Evolutionary conservation across 495 filamentous ascomycete genomes (phyloP), one percentile per base, ranked within the genome.

Genomic region (Xylaria cubensis): DNA sequence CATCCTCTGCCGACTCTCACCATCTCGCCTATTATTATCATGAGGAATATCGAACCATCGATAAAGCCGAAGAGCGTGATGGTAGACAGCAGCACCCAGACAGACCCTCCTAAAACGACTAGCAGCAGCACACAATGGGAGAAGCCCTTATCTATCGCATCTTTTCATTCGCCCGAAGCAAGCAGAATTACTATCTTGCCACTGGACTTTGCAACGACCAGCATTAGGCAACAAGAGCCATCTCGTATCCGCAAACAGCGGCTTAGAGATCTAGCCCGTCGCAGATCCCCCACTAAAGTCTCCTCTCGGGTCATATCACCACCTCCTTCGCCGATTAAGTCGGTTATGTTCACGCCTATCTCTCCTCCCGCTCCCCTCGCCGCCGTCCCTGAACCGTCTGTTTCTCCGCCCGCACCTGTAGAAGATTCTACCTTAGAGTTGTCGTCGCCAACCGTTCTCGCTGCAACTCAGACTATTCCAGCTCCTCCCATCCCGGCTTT

Each of bases 51-150:
- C 39, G 36, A 19, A 7, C 55, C 67, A 13, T 21, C 48, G 7
- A 13, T 41, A 13, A 8, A 19, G 1, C 51, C n/a, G 13, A 46
- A 59, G 41, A 56, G 53, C 26, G 24, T 17, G 58, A 67, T 58
- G 32, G 50, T 67, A 4, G 65, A 67, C 26, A 26, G 34, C 34
- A 32, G 50, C 21, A 42, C 36, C 17, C 50, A 58, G 29, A 67
- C 65, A 24, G 46, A 50, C 3, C 19, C 64, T 7, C 46, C 46
- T 0, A n/a, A 1, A 1, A 48, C 19, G 26, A 34, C 44, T 1
- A 21, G 29, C 36, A 17, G 44, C 50, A 29, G 64, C 15, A 67
- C 64, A 41, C 32, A 67, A 67, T 65, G 44, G 17, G 63, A 65
- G 26, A 26, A 48, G 3, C 10, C 8, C 0, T 36, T 1, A 24